Evolutionary conservation across 371 early-diverging fungal genomes (phyloP), one percentile per base, ranked within the genome.

Genomic region (Actinomucor elegans): DNA sequence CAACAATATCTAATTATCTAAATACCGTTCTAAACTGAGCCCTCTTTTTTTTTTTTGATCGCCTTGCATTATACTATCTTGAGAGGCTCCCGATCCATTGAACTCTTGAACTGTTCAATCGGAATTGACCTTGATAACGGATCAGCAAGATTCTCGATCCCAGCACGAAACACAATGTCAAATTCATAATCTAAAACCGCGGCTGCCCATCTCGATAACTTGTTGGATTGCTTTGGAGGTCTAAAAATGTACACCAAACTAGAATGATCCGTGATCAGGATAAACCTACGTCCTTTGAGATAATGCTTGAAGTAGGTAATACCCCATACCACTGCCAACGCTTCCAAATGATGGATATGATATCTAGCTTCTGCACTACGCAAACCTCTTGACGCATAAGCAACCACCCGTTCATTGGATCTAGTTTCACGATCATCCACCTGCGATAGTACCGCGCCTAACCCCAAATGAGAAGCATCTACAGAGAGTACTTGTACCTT

Each of bases 371-470:
- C 55, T 14, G 48, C 15, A 9, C 38, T 35, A 10, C 18, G 17
- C 5, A 67, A 29, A 20, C 36, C 40, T 33, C 42, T 61, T 1
- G 64, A 64, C 4, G 54, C 66, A 56, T 59, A 67, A 6, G 51
- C 27, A 0, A 66, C 57, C 3, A 66, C 67, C 5, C 48, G 32
- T 28, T 61, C 66, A 31, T 62, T 49, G 20, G 38, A 9, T 11
- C 28, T 28, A 36, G 17, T 57, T 57, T 58, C 73, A 71, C 21
- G 52, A 18, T 34, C 8, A n/a, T 34, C 36, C 15, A 28, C 17
- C 21, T 79, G 78, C 2, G 55, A 53, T 3, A 78, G 49, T 0
- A 74, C 58, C 0, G 57, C 70, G 0, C 62, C 76, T 31, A 76
- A 10, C 1, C 70, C 78, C 9, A 26, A 14, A 14, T 35, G 21